These are phyloP conservation scores for Boletus semigastroideus DNA, from an alignment of 1,284 basidiomycete genomes.

Conservation along the genomic window DNA sequence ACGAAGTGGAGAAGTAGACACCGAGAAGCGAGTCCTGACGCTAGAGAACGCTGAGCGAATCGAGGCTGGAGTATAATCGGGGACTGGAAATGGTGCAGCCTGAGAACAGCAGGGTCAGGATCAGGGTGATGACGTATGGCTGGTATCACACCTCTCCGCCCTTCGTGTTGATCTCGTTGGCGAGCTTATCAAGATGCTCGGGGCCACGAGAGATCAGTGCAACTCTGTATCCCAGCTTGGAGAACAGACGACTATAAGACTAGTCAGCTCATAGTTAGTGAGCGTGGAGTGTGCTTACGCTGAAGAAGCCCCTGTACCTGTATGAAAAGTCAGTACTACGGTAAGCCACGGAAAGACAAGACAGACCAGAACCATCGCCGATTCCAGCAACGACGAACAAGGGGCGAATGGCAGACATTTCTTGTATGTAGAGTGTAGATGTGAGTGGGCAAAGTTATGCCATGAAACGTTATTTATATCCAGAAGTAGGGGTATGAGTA, in stretches of 20 bases:
- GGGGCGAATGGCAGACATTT: slow-evolving; percentile 40
- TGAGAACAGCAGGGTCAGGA: slow-evolving; percentile 25
- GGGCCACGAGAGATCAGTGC: slow-evolving; percentile 65
- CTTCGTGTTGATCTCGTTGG: slow-evolving; percentile 52
- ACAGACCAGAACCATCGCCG: slow-evolving; percentile 43
- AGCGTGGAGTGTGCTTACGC: slow-evolving; percentile 46
- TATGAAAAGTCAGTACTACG: neutral
- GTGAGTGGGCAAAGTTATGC: neutral
- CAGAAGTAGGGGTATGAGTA: slow-evolving; percentile 12
- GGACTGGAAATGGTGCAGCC: slow-evolving; percentile 62
- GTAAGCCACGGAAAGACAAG: neutral
- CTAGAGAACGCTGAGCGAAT: slow-evolving; percentile 53
- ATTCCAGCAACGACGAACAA: slow-evolving; percentile 56
- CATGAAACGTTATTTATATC: slow-evolving; percentile 17
- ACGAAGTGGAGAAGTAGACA: slow-evolving; percentile 48
- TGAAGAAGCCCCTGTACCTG: slow-evolving; percentile 61
- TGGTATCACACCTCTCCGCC: slow-evolving; percentile 54
- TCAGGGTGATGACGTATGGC: neutral
- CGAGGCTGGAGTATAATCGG: slow-evolving; percentile 53
- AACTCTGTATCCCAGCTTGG: slow-evolving; percentile 65
- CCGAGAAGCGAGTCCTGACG: slow-evolving; percentile 52
- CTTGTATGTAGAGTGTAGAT: slow-evolving; percentile 1
- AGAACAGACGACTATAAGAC: slow-evolving; percentile 53
- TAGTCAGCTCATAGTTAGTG: slow-evolving; percentile 3
- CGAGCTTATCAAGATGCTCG: slow-evolving; percentile 51